Base-by-base conservation (phyloP, 257 asterid genomes). In the Solanum clarkiae region DNA sequence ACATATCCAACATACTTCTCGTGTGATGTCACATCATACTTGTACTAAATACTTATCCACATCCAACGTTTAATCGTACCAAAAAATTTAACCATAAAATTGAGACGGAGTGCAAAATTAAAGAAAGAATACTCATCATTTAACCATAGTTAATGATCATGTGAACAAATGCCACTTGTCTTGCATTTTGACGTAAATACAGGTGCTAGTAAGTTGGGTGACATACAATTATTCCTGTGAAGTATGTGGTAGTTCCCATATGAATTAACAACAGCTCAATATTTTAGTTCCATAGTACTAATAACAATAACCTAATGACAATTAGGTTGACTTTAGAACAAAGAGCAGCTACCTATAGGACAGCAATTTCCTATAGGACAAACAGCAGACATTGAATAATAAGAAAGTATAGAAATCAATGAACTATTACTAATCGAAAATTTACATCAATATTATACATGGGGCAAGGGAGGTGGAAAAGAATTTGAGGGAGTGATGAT, bases 401-500 rank as follows among this genome's bases (percentile, higher is more conserved):
- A 49, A 53, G 17, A 79, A 53, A 49, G 47, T 51, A 79, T 16
- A 53, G 83, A 79, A 53, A 79, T 29, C 65, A 53, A 79, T 79
- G 65, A 79, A 17, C 83, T 53, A 53, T 51, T 53, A 29, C 18
- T 29, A 79, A 29, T 66, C 49, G 29, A 79, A 29, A 53, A 79
- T 79, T 79, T 79, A 79, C 83, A 79, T 15, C 83, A 79, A 79
- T 79, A 79, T 53, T 29, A 77, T 17, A 77, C 82, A 77, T 15
- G 24, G 24, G 63, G 45, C 59, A 26, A 77, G 24, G 63, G 17
- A 15, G 72, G 81, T 32, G 40, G 18, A 17, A 86, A 86, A 74
- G 86, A 88, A 90, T 88, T 86, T 36, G 42, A 63, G 82, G n/a
- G 54, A 55, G 26, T 47, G 74, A 56, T 32, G 81, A 82, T 49